Evolutionary conservation across 768 basidiomycete species (phyloP), one percentile per base, ranked within the genome.

Genomic region (Leccinum variicolor): DNA sequence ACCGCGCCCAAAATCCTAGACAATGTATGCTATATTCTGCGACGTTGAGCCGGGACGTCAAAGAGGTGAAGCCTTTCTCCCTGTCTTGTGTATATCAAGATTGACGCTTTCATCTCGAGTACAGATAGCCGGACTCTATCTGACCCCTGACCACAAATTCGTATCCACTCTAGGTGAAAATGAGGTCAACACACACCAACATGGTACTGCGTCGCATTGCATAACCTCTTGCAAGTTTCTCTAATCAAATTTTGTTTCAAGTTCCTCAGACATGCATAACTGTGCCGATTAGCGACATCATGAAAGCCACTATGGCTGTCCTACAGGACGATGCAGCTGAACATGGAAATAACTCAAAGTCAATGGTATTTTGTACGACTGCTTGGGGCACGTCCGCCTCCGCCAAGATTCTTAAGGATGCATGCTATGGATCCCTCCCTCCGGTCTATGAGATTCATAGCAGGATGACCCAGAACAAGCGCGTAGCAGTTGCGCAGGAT

Each of bases 11-110:
- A 57, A 77, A 84, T 10, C 83, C 80, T 4, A 79, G 87, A 58
- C 89, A 84, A 74, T 75, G 86, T 69, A 59, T 90, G 78, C 73
- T 82, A 74, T 91, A 88, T 67, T 88, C 87, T 4, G 89, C 89
- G 1, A 90, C 89, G 0, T 80, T 91, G 74, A 85, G 86, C 54
- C 73, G 81, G n/a, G 85, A 87, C 46, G 85, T 90, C 25, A 79
- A 79, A 54, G 67, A 80, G 69, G 79, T 83, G 56, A 63, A 74
- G 53, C 52, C 55, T 31, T 46, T 47, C 13, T 23, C 34, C 25
- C 4, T 8, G 10, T 2, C n/a, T 5, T 7, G 14, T n/a, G 10
- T 10, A 5, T 23, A 29, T n/a, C 3, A 45, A 23, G 19, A 45
- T 53, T 60, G 4, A 62, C 19, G 21, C 34, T 28, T 26, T 31